These are phyloP conservation scores for Groenewaldozyma salmanticensis DNA, from an alignment of 805 yeast genomes.

Conservation along the genomic window DNA sequence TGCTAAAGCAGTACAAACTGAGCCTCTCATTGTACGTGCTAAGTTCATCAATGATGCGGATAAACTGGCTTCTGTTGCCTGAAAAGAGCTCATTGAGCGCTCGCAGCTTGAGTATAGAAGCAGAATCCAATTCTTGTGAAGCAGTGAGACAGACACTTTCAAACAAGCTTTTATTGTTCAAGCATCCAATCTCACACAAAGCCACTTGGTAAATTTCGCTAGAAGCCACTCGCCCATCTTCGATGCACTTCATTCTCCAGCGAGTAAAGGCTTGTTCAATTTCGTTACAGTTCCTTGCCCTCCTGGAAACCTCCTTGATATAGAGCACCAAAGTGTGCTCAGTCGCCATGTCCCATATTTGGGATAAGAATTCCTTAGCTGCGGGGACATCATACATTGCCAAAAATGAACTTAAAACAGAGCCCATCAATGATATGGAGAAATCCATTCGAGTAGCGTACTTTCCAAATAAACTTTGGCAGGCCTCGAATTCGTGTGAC, in stretches of 20 bases:
- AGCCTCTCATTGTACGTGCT: too few species aligned
- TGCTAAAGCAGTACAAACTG: too few species aligned
- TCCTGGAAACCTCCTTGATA: neutral
- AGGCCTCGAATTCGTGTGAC: neutral
- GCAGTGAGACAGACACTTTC: neutral
- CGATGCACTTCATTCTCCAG: neutral
- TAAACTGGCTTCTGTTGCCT: too few species aligned
- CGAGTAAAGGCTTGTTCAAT: neutral
- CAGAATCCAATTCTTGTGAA: too few species aligned
- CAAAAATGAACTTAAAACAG: neutral
- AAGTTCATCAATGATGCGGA: too few species aligned
- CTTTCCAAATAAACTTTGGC: neutral
- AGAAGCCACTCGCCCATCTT: too few species aligned
- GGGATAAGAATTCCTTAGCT: neutral
- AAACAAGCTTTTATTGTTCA: neutral
- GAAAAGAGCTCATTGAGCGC: too few species aligned
- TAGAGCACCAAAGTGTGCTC: neutral
- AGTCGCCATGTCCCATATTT: neutral
- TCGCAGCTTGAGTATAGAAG: too few species aligned
- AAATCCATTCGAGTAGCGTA: neutral
- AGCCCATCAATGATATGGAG: neutral
- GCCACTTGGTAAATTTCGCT: neutral
- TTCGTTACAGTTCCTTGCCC: neutral
- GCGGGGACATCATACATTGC: neutral
- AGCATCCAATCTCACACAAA: neutral